Base-by-base conservation (phyloP, 2,329 filamentous ascomycete species). In the Phaeosphaeria sp. region DNA sequence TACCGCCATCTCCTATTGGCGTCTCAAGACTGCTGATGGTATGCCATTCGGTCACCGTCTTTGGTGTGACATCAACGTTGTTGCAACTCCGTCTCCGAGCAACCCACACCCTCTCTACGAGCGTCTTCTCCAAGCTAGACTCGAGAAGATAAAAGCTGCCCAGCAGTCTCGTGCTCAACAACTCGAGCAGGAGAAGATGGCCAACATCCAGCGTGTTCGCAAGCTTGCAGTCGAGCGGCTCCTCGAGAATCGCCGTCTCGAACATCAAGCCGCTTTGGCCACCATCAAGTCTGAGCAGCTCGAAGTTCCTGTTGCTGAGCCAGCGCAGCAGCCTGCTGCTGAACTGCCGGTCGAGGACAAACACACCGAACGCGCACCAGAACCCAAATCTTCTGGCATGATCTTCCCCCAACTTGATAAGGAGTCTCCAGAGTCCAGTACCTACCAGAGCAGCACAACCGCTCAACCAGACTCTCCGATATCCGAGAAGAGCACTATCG, bases 371-470 rank as follows among this genome's bases (percentile, higher is more conserved):
- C 48, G 54, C 21, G 56, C 64, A 42, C 52, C 65, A 43, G 60
- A 67, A 39, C 56, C 55, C 18, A 61, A 71, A 43, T 56, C 61
- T 2, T 75, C 72, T 78, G 87, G 89, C 69, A 97, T 98, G 93
- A 93, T 98, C 74, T 98, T 98, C 86, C 95, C 95, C 59, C 96
- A 91, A 78, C 86, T 98, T 40, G 93, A 97, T 68, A 97, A 96
- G 81, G 95, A 98, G 79, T 96, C 93, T 9, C 92, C 93, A 2
- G 83, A 87, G 46, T 84, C 89, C 20, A 96, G 92, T 80, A 86
- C 91, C n/a, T 88, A 96, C 68, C 83, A 91, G 74, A 82, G 84
- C n/a, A 53, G 61, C 18, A 77, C 74, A 44, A 68, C 70, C 24
- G 60, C 55, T 64, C 72, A 70, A 60, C 59, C 64, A 4, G 59